Conservation (phyloP, 176 grass and related monocot genomes). For the Oryza longistaminata region DNA sequence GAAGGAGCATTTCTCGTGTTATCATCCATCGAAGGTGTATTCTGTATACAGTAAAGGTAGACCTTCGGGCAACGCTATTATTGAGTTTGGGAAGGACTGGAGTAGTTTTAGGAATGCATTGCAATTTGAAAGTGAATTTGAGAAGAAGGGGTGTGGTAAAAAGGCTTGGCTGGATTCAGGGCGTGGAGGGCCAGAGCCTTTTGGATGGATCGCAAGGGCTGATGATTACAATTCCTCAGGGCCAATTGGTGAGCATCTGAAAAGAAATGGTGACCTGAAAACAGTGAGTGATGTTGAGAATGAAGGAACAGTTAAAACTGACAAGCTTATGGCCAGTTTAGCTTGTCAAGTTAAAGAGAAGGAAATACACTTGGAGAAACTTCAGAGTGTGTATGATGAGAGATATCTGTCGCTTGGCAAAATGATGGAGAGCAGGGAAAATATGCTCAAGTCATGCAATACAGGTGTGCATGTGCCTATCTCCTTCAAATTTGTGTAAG, state of each 20-base stretch:
- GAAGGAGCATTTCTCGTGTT: constrained; percentile 54
- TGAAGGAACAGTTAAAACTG: constrained; percentile 47
- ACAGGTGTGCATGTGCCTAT: constrained; percentile 34
- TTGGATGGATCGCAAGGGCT: constrained; percentile 59
- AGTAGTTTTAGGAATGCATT: constrained; percentile 53
- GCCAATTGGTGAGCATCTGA: constrained; percentile 52
- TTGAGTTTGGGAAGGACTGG: constrained; percentile 65
- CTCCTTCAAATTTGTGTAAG: constrained; percentile 9
- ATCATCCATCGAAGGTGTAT: constrained; percentile 54
- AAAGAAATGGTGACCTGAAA: constrained; percentile 60
- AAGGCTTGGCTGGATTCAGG: constrained; percentile 41
- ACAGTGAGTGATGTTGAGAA: constrained; percentile 32
- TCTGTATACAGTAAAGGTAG: constrained; percentile 45
- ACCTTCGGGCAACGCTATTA: constrained; percentile 51
- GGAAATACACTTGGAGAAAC: constrained; percentile 41
- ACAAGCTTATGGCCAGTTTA: constrained; percentile 51
- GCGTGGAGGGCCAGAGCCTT: constrained; percentile 1
- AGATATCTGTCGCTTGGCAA: constrained; percentile 32
- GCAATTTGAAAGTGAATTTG: constrained; percentile 57
- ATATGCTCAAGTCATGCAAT: constrained; percentile 37
- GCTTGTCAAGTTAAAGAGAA: constrained; percentile 43
- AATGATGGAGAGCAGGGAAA: constrained; percentile 55
- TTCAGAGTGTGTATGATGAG: constrained; percentile 40
- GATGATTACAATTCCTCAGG: constrained; percentile 57
- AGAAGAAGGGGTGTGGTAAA: constrained; percentile 38